These are phyloP conservation scores for Pythium grandisporangium DNA, from an alignment of 352 stramenopile genomes.

Conservation along the genomic window DNA sequence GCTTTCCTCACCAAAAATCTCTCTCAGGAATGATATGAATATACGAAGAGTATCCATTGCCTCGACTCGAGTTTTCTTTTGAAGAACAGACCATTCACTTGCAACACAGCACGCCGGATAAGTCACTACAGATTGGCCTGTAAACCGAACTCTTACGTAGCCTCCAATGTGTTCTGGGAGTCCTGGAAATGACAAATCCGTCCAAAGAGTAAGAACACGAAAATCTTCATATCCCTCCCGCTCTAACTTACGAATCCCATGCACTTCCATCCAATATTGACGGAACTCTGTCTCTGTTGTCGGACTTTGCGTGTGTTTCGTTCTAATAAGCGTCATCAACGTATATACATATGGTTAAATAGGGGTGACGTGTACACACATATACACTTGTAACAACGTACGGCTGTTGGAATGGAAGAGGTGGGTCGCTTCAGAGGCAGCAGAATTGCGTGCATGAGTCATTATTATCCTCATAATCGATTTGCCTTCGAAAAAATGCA, in stretches of 20 bases:
- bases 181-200: constrained; percentile 1
- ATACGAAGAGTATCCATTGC: constrained; percentile 14
- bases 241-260: constrained; percentile 21
- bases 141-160: constrained; percentile 26
- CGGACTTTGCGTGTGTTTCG: constrained; percentile 6
- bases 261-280: constrained; percentile 23
- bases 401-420: too few species aligned
- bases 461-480: constrained; percentile 1
- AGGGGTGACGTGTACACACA: too few species aligned
- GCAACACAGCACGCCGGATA: constrained; percentile 31
- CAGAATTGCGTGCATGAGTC: background rate
- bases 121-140: constrained; percentile 17
- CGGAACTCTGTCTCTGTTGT: constrained; percentile 22
- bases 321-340: too few species aligned
- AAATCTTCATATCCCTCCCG: background rate
- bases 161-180: constrained; percentile 26
- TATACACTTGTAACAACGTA: too few species aligned
- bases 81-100: constrained; percentile 20
- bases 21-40: too few species aligned
- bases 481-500: background rate
- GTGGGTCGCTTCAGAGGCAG: too few species aligned
- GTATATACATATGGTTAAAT: too few species aligned
- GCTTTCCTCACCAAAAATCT: too few species aligned
- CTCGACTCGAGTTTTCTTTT: constrained; percentile 24
- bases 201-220: background rate